These are phyloP conservation scores for Citrus glauca DNA, from an alignment of 345 rosid genomes.

Conservation along the genomic window DNA sequence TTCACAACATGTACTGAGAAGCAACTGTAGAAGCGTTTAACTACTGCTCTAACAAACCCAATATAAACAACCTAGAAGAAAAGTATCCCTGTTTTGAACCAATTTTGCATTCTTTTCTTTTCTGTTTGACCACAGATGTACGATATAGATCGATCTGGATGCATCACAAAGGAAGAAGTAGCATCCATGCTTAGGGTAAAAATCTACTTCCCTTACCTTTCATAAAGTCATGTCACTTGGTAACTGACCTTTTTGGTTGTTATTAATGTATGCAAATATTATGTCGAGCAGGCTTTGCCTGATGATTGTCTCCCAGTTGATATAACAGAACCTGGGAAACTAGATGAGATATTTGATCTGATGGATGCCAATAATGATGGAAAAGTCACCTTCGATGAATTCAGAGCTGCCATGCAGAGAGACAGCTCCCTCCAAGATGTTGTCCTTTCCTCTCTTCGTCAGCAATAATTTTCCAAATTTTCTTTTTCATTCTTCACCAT, in stretches of 20 bases:
- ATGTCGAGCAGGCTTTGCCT: constrained; percentile 48
- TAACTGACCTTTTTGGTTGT: background rate
- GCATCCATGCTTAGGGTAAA: constrained; percentile 67
- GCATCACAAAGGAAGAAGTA: constrained; percentile 68
- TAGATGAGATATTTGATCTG: constrained; percentile 59
- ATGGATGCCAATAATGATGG: constrained; percentile 73
- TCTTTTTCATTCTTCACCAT: background rate
- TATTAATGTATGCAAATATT: background rate
- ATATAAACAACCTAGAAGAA: background rate
- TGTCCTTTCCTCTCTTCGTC: constrained; percentile 60
- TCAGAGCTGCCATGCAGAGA: constrained; percentile 64
- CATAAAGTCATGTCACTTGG: background rate
- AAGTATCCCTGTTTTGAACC: background rate
- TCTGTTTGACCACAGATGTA: constrained; percentile 44
- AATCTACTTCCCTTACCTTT: background rate
- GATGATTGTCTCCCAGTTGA: constrained; percentile 64
- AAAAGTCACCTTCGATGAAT: constrained; percentile 65
- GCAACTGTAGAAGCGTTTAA: background rate
- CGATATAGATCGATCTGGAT: constrained; percentile 60
- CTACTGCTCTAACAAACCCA: no score
- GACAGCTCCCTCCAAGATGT: constrained; percentile 68
- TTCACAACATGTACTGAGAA: background rate
- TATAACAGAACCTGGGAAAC: constrained; percentile 54
- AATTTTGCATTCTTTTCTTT: background rate
- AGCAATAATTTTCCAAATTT: constrained; percentile 22